These are phyloP conservation scores for Withania somnifera DNA, from an alignment of 305 asterid species.

Conservation along the genomic window DNA sequence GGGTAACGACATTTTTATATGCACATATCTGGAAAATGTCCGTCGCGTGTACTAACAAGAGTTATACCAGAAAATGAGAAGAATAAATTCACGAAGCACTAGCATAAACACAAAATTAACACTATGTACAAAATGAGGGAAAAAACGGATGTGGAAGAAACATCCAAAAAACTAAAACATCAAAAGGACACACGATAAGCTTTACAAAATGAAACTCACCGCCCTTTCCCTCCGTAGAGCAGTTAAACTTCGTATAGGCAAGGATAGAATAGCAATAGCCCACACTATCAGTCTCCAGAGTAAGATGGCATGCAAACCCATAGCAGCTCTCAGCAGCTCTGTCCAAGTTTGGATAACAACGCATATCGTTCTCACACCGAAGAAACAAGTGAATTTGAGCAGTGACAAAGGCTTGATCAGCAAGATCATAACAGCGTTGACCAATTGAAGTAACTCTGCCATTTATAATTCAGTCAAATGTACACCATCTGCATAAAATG, in stretches of 20 bases:
- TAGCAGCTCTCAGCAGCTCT: conserved; percentile 36
- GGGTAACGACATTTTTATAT: neutral
- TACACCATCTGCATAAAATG: neutral
- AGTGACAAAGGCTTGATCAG: conserved; percentile 34
- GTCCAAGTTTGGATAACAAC: conserved; percentile 34
- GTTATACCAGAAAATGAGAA: neutral
- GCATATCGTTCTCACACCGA: conserved; percentile 21
- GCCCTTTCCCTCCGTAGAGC: conserved; percentile 42
- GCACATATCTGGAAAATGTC: neutral
- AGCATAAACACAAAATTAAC: neutral
- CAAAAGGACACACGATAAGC: neutral
- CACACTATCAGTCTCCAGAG: conserved; percentile 29
- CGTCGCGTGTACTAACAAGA: neutral
- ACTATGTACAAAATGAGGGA: neutral
- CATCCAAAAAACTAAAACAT: neutral
- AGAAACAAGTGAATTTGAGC: conserved; percentile 23
- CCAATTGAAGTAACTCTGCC: conserved; percentile 24
- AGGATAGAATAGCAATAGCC: conserved; percentile 25
- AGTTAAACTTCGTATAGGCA: conserved; percentile 37
- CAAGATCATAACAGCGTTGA: conserved; percentile 14
- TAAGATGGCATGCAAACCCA: conserved; percentile 27
- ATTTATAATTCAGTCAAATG: conserved; percentile 5
- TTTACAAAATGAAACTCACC: conserved; percentile 24
- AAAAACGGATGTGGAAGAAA: neutral
- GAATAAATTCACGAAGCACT: neutral